Percentiles rank a stretch among this genome's conserved stretches.
Conservation (phyloP, 169 alveolate species). For the Cryptosporidium baileyi region DNA sequence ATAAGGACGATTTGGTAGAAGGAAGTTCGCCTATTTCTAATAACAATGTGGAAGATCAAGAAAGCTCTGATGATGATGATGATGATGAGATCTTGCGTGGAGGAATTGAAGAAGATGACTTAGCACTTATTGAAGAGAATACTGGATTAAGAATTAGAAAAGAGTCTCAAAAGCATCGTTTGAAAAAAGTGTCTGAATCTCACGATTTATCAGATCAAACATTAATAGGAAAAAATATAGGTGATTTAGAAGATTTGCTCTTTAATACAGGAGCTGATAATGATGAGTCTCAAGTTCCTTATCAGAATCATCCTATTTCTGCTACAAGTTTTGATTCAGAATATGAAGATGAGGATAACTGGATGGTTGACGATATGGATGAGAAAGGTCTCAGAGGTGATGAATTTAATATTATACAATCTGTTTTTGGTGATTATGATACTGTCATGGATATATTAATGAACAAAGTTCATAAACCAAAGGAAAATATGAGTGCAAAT, state of each 20-base stretch:
- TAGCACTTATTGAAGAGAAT: slow-evolving; percentile 54
- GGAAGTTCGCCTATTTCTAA: not conserved
- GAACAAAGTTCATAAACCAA: slow-evolving; percentile 24
- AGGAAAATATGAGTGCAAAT: not conserved
- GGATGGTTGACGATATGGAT: slow-evolving; percentile 58
- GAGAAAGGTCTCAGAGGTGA: slow-evolving; percentile 26
- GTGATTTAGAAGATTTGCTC: slow-evolving; percentile 50
- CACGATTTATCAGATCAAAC: slow-evolving; percentile 22
- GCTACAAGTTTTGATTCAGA: not conserved
- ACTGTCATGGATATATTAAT: slow-evolving; percentile 56
- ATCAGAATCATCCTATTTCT: not conserved
- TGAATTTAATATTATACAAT: slow-evolving; percentile 44
- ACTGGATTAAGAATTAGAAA: slow-evolving; percentile 41
- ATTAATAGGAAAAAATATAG: slow-evolving; percentile 27
- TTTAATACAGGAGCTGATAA: slow-evolving; percentile 7
- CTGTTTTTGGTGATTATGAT: slow-evolving; percentile 65
- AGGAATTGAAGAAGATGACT: slow-evolving; percentile 51
- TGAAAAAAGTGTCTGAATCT: slow-evolving; percentile 46
- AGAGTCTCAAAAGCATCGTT: slow-evolving; percentile 54
- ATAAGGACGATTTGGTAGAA: not conserved
- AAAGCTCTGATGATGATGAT: slow-evolving; percentile 56
- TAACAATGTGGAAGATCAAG: not conserved
- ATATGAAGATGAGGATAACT: slow-evolving; percentile 31
- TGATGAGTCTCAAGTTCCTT: not conserved
- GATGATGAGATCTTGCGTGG: slow-evolving; percentile 61